Evolutionary conservation across 495 filamentous ascomycete species (phyloP), one percentile per base, ranked within the genome.

Genomic region (Penicillium atrosanguineum): DNA sequence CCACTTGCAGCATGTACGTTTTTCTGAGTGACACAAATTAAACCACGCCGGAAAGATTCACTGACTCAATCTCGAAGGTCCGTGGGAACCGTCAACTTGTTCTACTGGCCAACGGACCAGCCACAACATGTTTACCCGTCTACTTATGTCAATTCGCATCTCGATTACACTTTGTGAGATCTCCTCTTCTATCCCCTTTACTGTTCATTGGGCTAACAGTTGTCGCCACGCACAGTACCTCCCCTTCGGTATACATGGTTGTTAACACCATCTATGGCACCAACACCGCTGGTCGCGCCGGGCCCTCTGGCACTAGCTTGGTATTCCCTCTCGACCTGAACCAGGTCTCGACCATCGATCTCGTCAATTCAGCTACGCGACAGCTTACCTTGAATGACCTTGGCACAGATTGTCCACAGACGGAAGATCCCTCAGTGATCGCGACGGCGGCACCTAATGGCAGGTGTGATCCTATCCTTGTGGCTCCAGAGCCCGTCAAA

Each of bases 181-280:
- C 15, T 50, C 15, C 11, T 15, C 12, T 7, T 11, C 4, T 23
- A 19, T 16, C 12, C 9, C 14, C 12, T 34, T n/a, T 16, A 4
- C 15, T 0, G 11, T 34, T 19, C 18, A n/a, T 51, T 28, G 20
- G 15, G 29, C 49, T 50, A 51, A 56, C 25, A 2, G 14, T 7
- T 15, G 16, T 23, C 29, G 12, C 19, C 41, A 23, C 8, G 50
- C 31, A 50, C n/a, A 61, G 59, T 39, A 57, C 54, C 28, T 57
- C 59, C 11, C 59, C 59, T 29, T 61, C 59, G 11, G 59, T 61
- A 11, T 61, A 61, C n/a, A 61, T 61, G 59, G 40, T 61, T 11
- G 29, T 61, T 25, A 41, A 61, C 44, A 53, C 47, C 14, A 49
- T 61, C 18, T 61, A 53, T 44, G 59, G 59, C 2, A 54, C 53